A percentile compares a stretch with the other conserved stretches of the same genome.
These are phyloP conservation scores for Fusarium tricinctum DNA, from an alignment of 2,329 filamentous ascomycete genomes.

Conservation along the genomic window DNA sequence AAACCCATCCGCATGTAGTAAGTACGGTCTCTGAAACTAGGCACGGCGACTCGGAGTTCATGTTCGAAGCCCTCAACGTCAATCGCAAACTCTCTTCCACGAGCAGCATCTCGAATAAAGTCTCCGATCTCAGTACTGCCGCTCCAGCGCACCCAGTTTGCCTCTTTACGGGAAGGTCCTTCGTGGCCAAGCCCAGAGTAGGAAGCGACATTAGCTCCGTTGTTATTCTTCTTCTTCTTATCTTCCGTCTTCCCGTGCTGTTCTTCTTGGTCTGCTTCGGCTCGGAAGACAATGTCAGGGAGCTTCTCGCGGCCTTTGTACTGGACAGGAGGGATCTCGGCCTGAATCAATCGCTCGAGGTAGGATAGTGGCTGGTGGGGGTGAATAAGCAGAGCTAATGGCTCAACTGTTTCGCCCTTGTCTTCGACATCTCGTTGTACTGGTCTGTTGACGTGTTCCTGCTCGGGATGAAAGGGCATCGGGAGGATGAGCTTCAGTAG, in stretches of 20 bases:
- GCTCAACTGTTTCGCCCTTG: slow-evolving; percentile 70
- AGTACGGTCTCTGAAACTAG: slow-evolving; percentile 90
- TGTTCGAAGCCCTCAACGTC: slow-evolving; percentile 77
- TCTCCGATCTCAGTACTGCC: slow-evolving; percentile 91
- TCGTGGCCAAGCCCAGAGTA: slow-evolving; percentile 80
- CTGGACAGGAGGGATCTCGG: slow-evolving; percentile 80
- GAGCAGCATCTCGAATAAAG: slow-evolving; percentile 90
- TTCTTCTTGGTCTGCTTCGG: slow-evolving; percentile 77
- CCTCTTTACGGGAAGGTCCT: slow-evolving; percentile 60
- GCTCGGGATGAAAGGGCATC: slow-evolving; percentile 64
- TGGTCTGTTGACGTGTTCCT: slow-evolving; percentile 59
- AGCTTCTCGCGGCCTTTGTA: slow-evolving; percentile 76
- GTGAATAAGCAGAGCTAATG: slow-evolving; percentile 86
- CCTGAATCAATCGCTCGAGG: slow-evolving; percentile 88
- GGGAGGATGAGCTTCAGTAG: slow-evolving; percentile 86
- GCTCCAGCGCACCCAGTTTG: slow-evolving; percentile 85
- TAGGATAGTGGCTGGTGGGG: slow-evolving; percentile 93
- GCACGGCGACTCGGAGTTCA: slow-evolving; percentile 83
- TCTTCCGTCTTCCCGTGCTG: slow-evolving; percentile 51
- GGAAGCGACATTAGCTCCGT: slow-evolving; percentile 68
- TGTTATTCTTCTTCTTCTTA: slow-evolving; percentile 49
- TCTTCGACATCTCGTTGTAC: slow-evolving; percentile 54
- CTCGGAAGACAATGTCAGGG: slow-evolving; percentile 82
- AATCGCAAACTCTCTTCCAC: slow-evolving; percentile 86
- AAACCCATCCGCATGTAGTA: slow-evolving; percentile 86